Evolutionary conservation across 495 filamentous ascomycete genomes (phyloP), one percentile per base, ranked within the genome.

Genomic region (Ascobolus immersus): DNA sequence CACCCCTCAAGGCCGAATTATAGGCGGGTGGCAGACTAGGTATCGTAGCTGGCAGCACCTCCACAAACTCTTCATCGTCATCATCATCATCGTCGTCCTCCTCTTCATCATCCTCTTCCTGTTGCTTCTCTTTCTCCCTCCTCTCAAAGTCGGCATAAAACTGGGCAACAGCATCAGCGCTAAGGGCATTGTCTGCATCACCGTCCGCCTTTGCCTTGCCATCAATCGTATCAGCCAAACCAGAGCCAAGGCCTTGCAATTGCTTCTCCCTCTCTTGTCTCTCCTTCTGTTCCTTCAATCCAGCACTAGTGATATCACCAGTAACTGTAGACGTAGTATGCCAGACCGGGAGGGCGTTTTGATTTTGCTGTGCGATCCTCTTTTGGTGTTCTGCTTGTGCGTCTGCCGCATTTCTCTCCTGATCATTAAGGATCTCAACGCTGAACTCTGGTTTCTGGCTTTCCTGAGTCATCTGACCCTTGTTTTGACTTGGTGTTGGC

Each of bases 311-410:
- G 25, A 41, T 39, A 12, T 55, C 48, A 49, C 56, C 55, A 4
- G 59, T 55, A 26, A 99, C 77, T 2, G 84, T 92, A 28, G 71
- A 80, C 29, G 77, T 69, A 2, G 74, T 77, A 47, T 91, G 81
- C 80, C 89, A 93, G 8, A 70, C 60, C 0, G 86, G 86, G 23
- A 99, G 56, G 4, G 67, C 69, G 39, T 99, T 99, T 52, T 90
- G 76, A 41, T 66, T 61, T 29, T 75, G 72, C 38, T 84, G 50
- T 31, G 66, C 64, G 34, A 77, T 77, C 44, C 77, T 80, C 34
- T 71, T 62, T 28, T 64, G 64, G 22, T 64, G 61, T 43, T 77
- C 77, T 28, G 73, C 77, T 3, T 65, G 65, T 36, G 70, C 62
- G 39, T 89, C 77, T 4, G 65, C 71, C 20, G 79, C 77, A 24